phyloP scores from a whole-genome alignment of 176 grass and related monocot genomes.

The Triticum turgidum region DNA sequence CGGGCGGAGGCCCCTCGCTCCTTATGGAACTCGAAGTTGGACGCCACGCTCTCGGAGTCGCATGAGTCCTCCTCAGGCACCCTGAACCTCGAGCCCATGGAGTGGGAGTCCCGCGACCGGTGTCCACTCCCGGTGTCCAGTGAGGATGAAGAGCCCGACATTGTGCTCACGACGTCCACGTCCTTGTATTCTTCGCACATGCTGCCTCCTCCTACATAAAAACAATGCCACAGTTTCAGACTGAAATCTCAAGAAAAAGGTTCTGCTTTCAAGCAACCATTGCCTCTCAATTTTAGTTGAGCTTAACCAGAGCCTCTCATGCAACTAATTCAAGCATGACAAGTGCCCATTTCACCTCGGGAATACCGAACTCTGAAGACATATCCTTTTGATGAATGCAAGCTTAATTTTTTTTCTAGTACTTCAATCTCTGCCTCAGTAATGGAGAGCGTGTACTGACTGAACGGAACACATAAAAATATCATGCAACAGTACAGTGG shows the following conservation, averaged over 20 bases:
- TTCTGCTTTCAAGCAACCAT: background rate
- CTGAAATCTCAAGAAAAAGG: background rate
- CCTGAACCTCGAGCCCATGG: conserved; percentile 41
- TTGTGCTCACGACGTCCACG: conserved; percentile 76
- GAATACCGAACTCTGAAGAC: background rate
- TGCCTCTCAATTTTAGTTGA: background rate
- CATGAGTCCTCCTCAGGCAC: conserved; percentile 75
- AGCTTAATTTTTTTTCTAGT: background rate
- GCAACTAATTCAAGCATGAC: background rate
- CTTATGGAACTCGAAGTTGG: conserved; percentile 94
- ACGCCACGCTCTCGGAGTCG: conserved; percentile 69
- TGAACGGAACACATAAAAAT: background rate
- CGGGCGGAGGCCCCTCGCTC: conserved; percentile 40
- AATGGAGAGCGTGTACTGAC: background rate
- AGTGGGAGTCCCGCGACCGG: conserved; percentile 39
- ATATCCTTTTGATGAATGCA: background rate
- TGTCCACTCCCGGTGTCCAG: conserved; percentile 43
- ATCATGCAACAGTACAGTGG: background rate
- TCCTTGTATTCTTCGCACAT: conserved; percentile 81
- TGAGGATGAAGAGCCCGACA: conserved; percentile 52
- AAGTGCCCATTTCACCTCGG: background rate
- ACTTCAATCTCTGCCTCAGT: no score
- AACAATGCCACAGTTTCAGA: conserved; percentile 6
- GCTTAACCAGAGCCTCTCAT: background rate
- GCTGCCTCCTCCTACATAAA: conserved; percentile 36